Evolutionary conservation across 2,329 filamentous ascomycete genomes (phyloP), one percentile per base, ranked within the genome.

Genomic region (Fusarium lateritium): DNA sequence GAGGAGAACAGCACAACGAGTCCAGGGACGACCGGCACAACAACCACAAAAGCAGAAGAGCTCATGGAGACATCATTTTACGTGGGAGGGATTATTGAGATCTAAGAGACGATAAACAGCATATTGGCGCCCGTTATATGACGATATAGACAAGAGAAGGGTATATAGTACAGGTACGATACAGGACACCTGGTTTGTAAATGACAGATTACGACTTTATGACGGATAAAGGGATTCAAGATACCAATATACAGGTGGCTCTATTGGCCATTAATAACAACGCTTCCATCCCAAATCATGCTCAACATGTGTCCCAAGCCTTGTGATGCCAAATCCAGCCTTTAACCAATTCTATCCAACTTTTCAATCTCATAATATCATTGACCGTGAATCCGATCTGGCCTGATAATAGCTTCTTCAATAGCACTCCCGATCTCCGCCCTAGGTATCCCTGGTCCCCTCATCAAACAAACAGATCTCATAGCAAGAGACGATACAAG

Each of bases 391-490:
- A 19, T 24, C 40, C 24, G 63, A 58, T 34, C 46, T 22, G 40
- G 22, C 31, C 64, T 59, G 58, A 68, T 42, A 38, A 75, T 52
- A 14, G 68, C 68, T 22, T 71, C 70, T n/a, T 75, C 69, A 28
- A 75, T 75, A 17, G 73, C 73, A 14, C 56, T 61, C n/a, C 73
- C 73, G 26, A 75, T 59, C 36, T 74, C 69, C 6, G 71, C 64
- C 46, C 72, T 68, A 13, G 73, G 70, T 46, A 71, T 73, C 13
- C 73, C 73, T 2, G 73, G 73, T 15, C 73, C 73, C 7, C 73
- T 57, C 65, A 74, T 67, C 13, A 75, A 45, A 28, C 73, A 75
- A 3, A 73, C 58, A 2, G 61, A 59, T 26, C 58, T 62, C 19
- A 53, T 62, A 28, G 72, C 69, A 7, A 75, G 46, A 15, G 70